phyloP scores from a whole-genome alignment of 1,139 yeast genomes.

The Protomyces macrosporus region DNA sequence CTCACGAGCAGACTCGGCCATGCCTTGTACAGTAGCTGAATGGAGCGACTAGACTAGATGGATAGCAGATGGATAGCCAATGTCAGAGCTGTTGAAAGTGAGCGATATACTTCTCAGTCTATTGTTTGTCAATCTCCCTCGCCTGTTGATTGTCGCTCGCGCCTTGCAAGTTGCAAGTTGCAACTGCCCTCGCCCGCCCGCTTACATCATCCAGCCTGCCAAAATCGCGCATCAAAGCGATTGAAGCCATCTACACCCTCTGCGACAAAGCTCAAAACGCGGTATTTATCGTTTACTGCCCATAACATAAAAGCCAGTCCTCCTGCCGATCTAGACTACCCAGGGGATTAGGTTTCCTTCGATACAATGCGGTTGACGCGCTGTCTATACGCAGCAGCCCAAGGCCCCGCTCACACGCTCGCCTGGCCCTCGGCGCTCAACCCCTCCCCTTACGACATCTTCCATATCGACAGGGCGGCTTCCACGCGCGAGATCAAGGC shows the following conservation, averaged over 20 bases:
- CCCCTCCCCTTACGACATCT: conserved; percentile 64
- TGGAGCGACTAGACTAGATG: too few species aligned
- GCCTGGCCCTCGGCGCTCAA: conserved; percentile 8
- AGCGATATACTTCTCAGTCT: too few species aligned
- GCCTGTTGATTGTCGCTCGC: too few species aligned
- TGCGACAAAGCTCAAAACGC: too few species aligned
- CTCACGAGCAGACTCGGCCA: neutral
- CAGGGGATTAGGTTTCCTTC: neutral
- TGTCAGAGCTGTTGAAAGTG: too few species aligned
- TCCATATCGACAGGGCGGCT: conserved; percentile 46
- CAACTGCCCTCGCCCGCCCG: too few species aligned
- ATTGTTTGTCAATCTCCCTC: too few species aligned
- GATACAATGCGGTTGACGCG: neutral
- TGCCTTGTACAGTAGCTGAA: neutral
- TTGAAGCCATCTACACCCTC: too few species aligned
- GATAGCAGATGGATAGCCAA: too few species aligned
- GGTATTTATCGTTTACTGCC: neutral
- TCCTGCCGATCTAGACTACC: neutral
- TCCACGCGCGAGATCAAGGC: conserved; percentile 47
- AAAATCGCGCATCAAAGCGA: too few species aligned
- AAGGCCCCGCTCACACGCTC: neutral
- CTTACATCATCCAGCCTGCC: too few species aligned
- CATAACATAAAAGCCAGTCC: neutral
- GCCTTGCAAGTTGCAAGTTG: too few species aligned
- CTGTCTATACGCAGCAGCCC: neutral